A percentile compares a stretch with the other conserved stretches of the same genome.
phyloP scores from a whole-genome alignment of 1,284 basidiomycete species.

The Cryptococcus sp. region DNA sequence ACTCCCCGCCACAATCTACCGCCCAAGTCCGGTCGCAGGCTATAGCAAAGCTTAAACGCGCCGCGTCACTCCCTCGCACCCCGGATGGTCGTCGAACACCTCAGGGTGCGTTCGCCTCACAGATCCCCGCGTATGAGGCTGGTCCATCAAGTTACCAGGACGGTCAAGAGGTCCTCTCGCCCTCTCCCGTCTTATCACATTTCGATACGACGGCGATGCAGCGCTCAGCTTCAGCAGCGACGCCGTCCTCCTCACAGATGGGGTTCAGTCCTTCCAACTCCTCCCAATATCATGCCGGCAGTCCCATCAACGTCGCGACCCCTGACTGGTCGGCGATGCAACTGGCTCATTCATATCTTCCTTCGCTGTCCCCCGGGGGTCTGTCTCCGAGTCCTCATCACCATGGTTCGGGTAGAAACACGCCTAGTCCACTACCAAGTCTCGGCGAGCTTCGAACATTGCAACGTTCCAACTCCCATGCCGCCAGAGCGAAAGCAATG shows the following conservation, averaged over 20 bases:
- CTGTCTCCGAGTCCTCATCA: constrained; percentile 19
- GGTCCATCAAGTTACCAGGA: constrained; percentile 15
- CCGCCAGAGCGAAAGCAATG: constrained; percentile 51
- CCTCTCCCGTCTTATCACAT: constrained; percentile 27
- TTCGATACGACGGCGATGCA: constrained; percentile 33
- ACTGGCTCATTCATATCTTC: constrained; percentile 42
- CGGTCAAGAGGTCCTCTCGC: constrained; percentile 41
- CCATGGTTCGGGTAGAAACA: constrained; percentile 28
- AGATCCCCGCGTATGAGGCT: constrained; percentile 1
- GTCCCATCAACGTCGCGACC: constrained; percentile 19
- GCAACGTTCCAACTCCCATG: constrained; percentile 51
- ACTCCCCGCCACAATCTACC: constrained; percentile 19
- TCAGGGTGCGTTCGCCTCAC: constrained; percentile 37
- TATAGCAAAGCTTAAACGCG: constrained; percentile 84
- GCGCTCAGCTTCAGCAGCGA: constrained; percentile 35
- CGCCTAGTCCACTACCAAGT: constrained; percentile 48
- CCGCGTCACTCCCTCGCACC: constrained; percentile 82
- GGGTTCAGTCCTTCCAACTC: constrained; percentile 1
- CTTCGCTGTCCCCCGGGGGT: constrained; percentile 39
- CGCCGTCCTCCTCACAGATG: constrained; percentile 35
- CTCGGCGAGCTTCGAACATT: constrained; percentile 47
- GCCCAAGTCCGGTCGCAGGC: constrained; percentile 75
- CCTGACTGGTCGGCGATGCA: constrained; percentile 47
- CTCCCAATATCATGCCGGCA: neutral
- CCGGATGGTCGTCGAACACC: constrained; percentile 80